These are phyloP conservation scores for Saccharomycopsis fibuligera DNA, from an alignment of 805 yeast genomes.

Conservation along the genomic window DNA sequence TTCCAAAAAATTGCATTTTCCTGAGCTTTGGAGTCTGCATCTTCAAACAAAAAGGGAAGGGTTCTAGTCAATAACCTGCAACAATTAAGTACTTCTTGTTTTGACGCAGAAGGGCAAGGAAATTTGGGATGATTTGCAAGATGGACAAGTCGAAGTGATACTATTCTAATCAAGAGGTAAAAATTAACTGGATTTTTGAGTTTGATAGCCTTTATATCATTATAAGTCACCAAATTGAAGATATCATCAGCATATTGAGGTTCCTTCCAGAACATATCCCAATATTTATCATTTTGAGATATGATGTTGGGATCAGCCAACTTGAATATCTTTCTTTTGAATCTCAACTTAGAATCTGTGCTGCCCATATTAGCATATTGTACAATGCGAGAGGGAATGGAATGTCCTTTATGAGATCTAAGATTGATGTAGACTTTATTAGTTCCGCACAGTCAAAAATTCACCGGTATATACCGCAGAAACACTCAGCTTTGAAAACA, in stretches of 20 bases:
- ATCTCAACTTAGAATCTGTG: conserved; percentile 58
- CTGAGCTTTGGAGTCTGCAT: background rate
- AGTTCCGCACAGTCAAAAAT: too few species aligned
- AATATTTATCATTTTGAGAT: conserved; percentile 33
- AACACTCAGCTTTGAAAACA: too few species aligned
- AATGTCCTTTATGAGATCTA: too few species aligned
- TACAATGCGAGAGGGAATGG: too few species aligned
- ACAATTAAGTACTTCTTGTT: conserved; percentile 47
- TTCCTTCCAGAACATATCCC: conserved; percentile 42
- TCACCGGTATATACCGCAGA: too few species aligned
- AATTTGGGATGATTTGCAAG: conserved; percentile 25
- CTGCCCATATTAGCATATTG: conserved; percentile 72
- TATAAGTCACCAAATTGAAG: conserved; percentile 46
- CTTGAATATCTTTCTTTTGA: conserved; percentile 54
- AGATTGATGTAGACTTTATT: too few species aligned
- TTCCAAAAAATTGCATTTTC: conserved; percentile 15
- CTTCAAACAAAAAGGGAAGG: conserved; percentile 14
- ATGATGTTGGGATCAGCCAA: conserved; percentile 42
- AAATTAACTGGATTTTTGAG: conserved; percentile 54
- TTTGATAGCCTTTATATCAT: conserved; percentile 55
- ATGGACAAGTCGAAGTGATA: conserved; percentile 29
- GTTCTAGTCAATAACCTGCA: conserved; percentile 11
- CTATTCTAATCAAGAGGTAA: conserved; percentile 41
- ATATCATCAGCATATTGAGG: conserved; percentile 53
- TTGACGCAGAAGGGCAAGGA: conserved; percentile 26